Conservation (phyloP, 768 basidiomycete species). For the Candolleomyces aberdarensis region DNA sequence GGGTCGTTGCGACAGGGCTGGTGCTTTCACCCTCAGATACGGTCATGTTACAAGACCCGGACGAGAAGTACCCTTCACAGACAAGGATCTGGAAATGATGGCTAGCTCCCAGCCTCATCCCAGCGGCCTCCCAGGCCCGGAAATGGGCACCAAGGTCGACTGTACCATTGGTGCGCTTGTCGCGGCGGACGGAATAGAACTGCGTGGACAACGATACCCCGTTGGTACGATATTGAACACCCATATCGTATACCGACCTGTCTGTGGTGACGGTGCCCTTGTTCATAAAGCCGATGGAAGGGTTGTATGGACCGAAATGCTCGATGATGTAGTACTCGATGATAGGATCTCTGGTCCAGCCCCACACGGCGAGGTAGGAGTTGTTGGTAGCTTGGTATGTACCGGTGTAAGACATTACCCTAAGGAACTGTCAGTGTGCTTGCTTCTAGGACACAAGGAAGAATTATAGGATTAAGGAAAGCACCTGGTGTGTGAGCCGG, state of each 20-base stretch:
- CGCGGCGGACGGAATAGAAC: conserved; percentile 39
- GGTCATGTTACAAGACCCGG: conserved; percentile 23
- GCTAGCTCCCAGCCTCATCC: conserved; percentile 31
- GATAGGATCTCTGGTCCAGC: conserved; percentile 40
- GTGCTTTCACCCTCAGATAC: neutral
- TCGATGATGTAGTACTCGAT: conserved; percentile 44
- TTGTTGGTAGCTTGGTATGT: conserved; percentile 32
- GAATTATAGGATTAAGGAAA: neutral
- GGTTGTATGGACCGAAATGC: conserved; percentile 32
- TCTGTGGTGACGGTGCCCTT: conserved; percentile 37
- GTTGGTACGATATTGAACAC: conserved; percentile 28
- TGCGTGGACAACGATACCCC: conserved; percentile 40
- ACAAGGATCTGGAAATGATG: conserved; percentile 48
- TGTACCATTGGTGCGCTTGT: conserved; percentile 24
- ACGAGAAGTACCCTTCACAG: conserved; percentile 43
- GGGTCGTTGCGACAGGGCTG: too few relatives aligned
- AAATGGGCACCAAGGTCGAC: conserved; percentile 35
- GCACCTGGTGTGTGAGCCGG: conserved; percentile 26
- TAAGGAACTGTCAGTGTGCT: conserved; percentile 7
- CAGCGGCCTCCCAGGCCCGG: conserved; percentile 34
- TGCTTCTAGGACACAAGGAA: too few relatives aligned
- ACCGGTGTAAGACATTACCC: conserved; percentile 30
- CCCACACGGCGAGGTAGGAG: conserved; percentile 38
- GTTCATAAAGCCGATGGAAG: conserved; percentile 18
- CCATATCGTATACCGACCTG: conserved; percentile 36